Evolutionary conservation across 371 early-diverging fungal genomes (phyloP).

Genomic region (Apophysomyces variabilis): DNA sequence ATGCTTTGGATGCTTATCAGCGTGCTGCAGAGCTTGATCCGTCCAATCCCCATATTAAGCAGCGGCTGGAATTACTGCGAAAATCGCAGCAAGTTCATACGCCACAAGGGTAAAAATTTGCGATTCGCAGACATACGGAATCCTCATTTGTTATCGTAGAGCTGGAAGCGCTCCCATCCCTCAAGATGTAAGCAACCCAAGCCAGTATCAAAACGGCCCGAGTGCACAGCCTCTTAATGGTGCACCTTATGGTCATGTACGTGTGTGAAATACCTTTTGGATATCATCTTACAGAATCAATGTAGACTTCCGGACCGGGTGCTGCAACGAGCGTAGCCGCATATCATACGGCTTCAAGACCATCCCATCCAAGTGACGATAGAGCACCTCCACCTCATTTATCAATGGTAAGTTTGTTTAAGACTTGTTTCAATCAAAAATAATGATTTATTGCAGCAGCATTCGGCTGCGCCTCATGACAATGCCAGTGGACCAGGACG

Average conservation of each 20-base stretch:
- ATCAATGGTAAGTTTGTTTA: constrained; percentile 11
- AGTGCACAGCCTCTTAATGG: constrained; percentile 40
- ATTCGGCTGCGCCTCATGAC: constrained; percentile 23
- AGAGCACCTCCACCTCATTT: constrained; percentile 15
- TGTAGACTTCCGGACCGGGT: constrained; percentile 12
- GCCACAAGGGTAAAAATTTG: constrained; percentile 68
- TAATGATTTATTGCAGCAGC: constrained; percentile 24
- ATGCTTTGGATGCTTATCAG: constrained; percentile 95
- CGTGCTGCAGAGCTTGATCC: constrained; percentile 86
- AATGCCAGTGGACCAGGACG: constrained; percentile 37
- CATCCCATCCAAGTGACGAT: constrained; percentile 8
- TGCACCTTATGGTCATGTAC: constrained; percentile 30
- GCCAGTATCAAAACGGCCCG: constrained; percentile 47
- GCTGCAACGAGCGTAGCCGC: constrained; percentile 15
- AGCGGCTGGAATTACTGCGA: constrained; percentile 71
- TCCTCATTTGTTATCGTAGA: constrained; percentile 17
- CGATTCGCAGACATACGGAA: background rate
- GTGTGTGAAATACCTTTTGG: background rate
- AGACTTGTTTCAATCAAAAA: constrained; percentile 6
- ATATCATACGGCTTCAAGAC: constrained; percentile 12
- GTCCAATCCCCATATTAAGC: constrained; percentile 77
- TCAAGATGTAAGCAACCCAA: constrained; percentile 66
- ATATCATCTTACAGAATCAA: background rate
- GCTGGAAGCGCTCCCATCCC: constrained; percentile 61
- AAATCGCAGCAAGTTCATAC: constrained; percentile 75